Conservation (phyloP, 345 rosid species). For the Schrenkiella parvula region DNA sequence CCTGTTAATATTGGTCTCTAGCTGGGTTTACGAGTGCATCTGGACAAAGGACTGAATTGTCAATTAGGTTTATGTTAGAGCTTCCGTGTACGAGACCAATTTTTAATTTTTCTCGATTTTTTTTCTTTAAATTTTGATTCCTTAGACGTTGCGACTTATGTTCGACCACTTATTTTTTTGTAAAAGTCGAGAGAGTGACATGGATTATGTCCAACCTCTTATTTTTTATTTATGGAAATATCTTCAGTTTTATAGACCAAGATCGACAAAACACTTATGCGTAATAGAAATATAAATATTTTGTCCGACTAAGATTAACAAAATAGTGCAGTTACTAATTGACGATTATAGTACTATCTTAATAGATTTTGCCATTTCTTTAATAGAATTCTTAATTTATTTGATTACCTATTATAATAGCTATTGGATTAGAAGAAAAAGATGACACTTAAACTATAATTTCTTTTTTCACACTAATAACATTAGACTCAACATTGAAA, state of each 20-base stretch:
- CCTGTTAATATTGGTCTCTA: background rate
- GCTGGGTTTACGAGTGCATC: background rate
- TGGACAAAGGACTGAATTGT: background rate
- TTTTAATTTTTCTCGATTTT: background rate
- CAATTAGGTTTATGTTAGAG: constrained; percentile 11
- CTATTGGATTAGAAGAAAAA: too few species aligned
- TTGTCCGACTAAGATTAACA: background rate
- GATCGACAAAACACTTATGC: background rate
- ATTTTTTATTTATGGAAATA: background rate
- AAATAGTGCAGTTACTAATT: too few species aligned
- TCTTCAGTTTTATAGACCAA: background rate
- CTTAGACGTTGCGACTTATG: constrained; percentile 14
- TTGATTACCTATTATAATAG: too few species aligned
- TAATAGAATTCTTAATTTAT: too few species aligned
- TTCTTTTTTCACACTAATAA: too few species aligned
- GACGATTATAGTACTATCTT: too few species aligned
- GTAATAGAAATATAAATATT: background rate
- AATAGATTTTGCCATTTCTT: too few species aligned
- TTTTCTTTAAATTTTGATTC: background rate
- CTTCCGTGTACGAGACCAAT: constrained; percentile 30
- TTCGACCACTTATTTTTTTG: constrained; percentile 12
- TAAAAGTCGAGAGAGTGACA: constrained; percentile 2
- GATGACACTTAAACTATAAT: too few species aligned
- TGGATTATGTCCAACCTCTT: constrained; percentile 14
- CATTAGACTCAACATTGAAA: too few species aligned